A percentile compares a stretch with the other conserved stretches of the same genome.
phyloP scores from a whole-genome alignment of 2,329 filamentous ascomycete species.

The Fusarium scirpi region DNA sequence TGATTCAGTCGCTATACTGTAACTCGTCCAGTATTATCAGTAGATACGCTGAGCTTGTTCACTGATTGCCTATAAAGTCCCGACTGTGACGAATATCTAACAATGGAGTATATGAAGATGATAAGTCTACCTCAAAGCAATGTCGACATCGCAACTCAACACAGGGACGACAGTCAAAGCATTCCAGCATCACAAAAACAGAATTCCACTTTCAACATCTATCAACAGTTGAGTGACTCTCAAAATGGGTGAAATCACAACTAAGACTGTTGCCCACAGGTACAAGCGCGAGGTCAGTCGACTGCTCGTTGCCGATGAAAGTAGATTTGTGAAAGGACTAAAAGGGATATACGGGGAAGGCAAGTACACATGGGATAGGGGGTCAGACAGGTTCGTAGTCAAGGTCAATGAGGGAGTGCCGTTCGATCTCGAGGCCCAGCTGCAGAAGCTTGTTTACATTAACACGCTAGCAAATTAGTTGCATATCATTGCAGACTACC shows the following conservation, averaged over 20 bases:
- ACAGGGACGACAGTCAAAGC: neutral
- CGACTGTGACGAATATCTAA: neutral
- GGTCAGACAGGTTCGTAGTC: too few species aligned
- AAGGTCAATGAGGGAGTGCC: too few species aligned
- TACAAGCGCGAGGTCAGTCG: too few species aligned
- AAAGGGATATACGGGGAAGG: neutral
- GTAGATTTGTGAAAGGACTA: neutral
- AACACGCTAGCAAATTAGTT: neutral
- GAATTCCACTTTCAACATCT: accelerated
- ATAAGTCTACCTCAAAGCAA: neutral
- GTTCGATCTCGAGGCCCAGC: neutral
- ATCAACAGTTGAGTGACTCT: neutral
- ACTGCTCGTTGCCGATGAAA: neutral
- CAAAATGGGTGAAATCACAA: too few species aligned
- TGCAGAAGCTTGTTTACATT: neutral
- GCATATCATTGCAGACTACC: neutral
- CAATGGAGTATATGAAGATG: neutral
- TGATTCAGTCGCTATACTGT: too few species aligned
- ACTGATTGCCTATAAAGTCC: accelerated
- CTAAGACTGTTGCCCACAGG: too few species aligned
- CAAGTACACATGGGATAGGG: neutral
- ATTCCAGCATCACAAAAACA: neutral
- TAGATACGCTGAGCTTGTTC: neutral
- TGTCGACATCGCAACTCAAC: too few species aligned
- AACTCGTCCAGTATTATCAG: neutral